A percentile compares a stretch with the other conserved stretches of the same genome.
phyloP scores from a whole-genome alignment of 2,329 filamentous ascomycete genomes.

The Diaporthe velutina region DNA sequence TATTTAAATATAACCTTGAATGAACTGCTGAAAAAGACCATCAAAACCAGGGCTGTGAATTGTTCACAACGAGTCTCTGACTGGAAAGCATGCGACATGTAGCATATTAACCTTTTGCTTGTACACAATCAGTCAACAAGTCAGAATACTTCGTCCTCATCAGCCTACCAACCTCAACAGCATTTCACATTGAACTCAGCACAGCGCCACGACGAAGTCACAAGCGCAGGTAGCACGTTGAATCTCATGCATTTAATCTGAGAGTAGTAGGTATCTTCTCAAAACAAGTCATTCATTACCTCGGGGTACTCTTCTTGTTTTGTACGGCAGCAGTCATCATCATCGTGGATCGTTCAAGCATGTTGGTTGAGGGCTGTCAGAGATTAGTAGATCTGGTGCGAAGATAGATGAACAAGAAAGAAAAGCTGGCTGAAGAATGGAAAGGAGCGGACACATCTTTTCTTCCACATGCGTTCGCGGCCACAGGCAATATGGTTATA shows the following conservation, averaged over 20 bases:
- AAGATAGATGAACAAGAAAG: neutral
- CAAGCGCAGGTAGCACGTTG: neutral
- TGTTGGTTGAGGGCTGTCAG: neutral
- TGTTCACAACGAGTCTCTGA: neutral
- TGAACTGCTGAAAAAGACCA: too few species aligned
- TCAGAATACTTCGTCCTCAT: neutral
- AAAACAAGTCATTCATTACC: neutral
- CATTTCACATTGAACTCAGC: neutral
- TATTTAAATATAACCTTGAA: too few species aligned
- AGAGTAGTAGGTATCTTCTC: neutral
- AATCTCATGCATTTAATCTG: neutral
- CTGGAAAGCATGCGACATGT: neutral
- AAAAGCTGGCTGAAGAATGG: neutral
- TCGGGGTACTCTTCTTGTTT: neutral
- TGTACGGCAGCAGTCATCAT: neutral
- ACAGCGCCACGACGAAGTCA: neutral
- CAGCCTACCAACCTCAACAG: neutral
- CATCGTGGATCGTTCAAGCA: neutral
- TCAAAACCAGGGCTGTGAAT: neutral
- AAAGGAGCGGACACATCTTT: neutral
- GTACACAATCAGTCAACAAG: neutral
- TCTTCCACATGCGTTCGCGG: neutral
- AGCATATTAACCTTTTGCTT: neutral
- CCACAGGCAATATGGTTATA: neutral
- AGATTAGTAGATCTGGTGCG: neutral